Base-by-base conservation (phyloP, 177 flowering plant species). In the Vitis hybrid region DNA sequence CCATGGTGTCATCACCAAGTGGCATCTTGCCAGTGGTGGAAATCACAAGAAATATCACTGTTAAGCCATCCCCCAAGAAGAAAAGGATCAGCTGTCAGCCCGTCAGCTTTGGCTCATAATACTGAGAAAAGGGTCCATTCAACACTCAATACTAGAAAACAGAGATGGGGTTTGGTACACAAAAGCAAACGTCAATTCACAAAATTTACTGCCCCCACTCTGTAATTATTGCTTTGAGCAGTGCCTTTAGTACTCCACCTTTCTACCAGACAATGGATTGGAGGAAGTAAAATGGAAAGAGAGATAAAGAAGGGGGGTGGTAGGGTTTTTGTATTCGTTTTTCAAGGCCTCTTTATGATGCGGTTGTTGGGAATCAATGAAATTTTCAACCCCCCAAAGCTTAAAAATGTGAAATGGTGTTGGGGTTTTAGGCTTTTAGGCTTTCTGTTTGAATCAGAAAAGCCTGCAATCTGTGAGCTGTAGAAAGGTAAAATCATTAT, bases 161-260 rank as follows among this genome's bases (percentile, higher is more conserved):
- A 22, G 13, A 62, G 33, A 20, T 2, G 63, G 64, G 24, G 52
- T 52, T 57, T 6, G 62, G 67, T 60, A 70, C n/a, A 59, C 67
- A 53, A 73, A 68, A 73, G 58, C 58, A 59, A 3, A 67, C 57
- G 78, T 75, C 78, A 62, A 24, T 56, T 62, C 74, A 18, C 20
- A 33, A 33, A 33, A 33, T 33, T 33, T 33, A 6, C 66, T 28
- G 47, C 53, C 15, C 44, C 15, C 56, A 69, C 69, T 28, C 50
- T 61, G 65, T 65, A 15, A 75, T 62, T 64, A 59, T 52, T 57
- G 44, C 15, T 70, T 19, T 52, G 10, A 13, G 53, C 24, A 7
- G 7, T 67, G 53, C 3, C 51, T 44, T 59, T 59, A 59, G 56
- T 74, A 50, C 65, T 2, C 20, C 44, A 62, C 65, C 15, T 12